Evolutionary conservation across 345 rosid genomes (phyloP), one percentile per base, ranked within the genome.

Genomic region (Gossypium sturtianum): DNA sequence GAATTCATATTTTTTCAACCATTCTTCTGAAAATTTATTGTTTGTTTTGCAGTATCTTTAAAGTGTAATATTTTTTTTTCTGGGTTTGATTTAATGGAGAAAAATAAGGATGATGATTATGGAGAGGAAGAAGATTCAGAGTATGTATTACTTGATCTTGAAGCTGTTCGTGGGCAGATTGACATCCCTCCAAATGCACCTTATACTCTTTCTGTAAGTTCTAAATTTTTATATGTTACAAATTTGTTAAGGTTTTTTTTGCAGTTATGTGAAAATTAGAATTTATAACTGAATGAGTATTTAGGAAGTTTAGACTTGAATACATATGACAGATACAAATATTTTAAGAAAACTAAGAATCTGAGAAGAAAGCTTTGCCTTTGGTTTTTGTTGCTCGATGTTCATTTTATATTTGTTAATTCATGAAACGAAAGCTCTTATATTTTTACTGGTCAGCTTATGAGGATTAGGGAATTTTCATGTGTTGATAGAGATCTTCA

Each of bases 111-210:
- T 15, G 5, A 7, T 16, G 20, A 4, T 17, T 38, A 61, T 29
- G 45, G 16, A 34, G 62, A 58, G 13, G 62, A 62, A 34, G 66
- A 17, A 62, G 66, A 62, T 17, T 62, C 23, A 63, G 67, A 63
- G 47, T 63, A 63, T 38, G 22, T 63, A 63, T 34, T 63, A 43
- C 48, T 63, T 34, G 67, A 63, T 63, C 47, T 63, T 38, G 67
- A 63, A 7, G 48, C 48, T 9, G 48, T 63, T 63, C 27, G 34
- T 58, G 19, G 12, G 12, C 22, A 7, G 45, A 29, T 62, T 16
- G 66, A 34, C 6, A 29, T 34, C 41, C 23, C 48, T 38, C 67
- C 67, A 63, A 63, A 63, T 63, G 47, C 48, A 8, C 13, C 48
- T 9, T 17, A 63, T 22, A 63, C 67, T 34, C 67, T 63, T 38